Evolutionary conservation across 2,329 filamentous ascomycete species (phyloP).

Genomic region (Cadophora gregata): DNA sequence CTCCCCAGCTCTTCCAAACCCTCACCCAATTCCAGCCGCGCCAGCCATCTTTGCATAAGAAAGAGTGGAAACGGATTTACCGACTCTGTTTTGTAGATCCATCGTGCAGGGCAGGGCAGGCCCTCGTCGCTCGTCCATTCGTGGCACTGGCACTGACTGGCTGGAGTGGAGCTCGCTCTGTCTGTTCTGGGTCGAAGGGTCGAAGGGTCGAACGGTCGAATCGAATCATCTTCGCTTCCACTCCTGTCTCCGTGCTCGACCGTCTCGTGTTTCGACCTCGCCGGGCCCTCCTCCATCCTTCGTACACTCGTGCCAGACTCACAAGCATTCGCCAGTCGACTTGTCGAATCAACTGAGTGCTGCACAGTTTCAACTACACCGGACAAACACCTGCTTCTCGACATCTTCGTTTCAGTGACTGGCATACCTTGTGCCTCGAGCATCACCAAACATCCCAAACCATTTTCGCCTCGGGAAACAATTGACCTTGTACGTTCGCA

Average conservation of each 20-base stretch:
- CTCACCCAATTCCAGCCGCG: conserved; percentile 18
- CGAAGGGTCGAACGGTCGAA: conserved; percentile 8
- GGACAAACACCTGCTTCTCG: conserved; percentile 31
- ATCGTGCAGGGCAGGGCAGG: conserved; percentile 32
- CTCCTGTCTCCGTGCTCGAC: conserved; percentile 28
- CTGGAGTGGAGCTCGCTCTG: conserved; percentile 6
- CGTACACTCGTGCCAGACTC: conserved; percentile 24
- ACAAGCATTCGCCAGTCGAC: conserved; percentile 24
- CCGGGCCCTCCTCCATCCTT: conserved; percentile 21
- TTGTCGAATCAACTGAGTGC: conserved; percentile 27
- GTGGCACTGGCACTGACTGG: conserved; percentile 18
- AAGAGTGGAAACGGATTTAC: conserved; percentile 31
- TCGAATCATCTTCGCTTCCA: conserved; percentile 25
- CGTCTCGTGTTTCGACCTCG: conserved; percentile 31
- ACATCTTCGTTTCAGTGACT: conserved; percentile 32
- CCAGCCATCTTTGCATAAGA: conserved; percentile 14
- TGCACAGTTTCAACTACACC: conserved; percentile 33
- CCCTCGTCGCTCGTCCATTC: conserved; percentile 27
- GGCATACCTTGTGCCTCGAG: conserved; percentile 23
- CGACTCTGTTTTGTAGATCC: conserved; percentile 35
- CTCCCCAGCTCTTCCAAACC: conserved; percentile 10
- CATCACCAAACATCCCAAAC: conserved; percentile 29
- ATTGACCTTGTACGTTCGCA: conserved; percentile 18
- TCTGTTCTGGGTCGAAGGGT: conserved; percentile 3
- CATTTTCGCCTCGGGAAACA: conserved; percentile 14